These are phyloP conservation scores for Chlorella sp. DNA, from an alignment of 139 green algal genomes.

Conservation along the genomic window DNA sequence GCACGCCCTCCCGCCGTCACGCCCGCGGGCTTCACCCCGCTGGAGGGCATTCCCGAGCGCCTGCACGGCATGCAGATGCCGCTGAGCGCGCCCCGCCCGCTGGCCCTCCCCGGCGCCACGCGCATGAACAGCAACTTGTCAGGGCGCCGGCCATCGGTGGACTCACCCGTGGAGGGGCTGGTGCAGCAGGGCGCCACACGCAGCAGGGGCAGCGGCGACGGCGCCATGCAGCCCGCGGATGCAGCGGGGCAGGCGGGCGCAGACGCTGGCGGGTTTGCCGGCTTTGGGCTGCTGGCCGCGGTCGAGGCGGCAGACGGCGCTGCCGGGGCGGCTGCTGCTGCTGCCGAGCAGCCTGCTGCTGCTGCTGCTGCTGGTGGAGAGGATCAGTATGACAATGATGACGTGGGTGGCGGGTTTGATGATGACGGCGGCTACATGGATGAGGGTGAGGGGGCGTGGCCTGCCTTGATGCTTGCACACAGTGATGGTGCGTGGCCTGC, in stretches of 20 bases:
- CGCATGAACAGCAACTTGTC: conserved; percentile 12
- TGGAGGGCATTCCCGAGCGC: conserved; percentile 42
- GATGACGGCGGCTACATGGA: conserved; percentile 1
- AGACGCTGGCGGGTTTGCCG: conserved; percentile 1
- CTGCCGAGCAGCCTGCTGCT: not conserved
- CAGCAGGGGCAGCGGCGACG: not conserved
- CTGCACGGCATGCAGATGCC: not conserved
- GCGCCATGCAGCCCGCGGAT: not conserved
- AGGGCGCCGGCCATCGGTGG: not conserved
- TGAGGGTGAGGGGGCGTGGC: not conserved
- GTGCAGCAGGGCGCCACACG: conserved; percentile 18
- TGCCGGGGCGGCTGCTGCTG: not conserved
- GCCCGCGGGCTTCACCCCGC: conserved; percentile 27
- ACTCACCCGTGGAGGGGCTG: conserved; percentile 44
- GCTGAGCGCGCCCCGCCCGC: not conserved
- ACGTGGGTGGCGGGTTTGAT: not conserved
- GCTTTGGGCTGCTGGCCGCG: conserved; percentile 12
- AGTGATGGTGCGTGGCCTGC: no score
- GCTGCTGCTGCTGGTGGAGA: not conserved
- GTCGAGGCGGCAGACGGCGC: not conserved
- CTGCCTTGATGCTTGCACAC: not conserved
- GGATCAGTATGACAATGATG: not conserved
- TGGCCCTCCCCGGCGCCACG: not conserved
- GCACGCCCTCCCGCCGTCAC: not conserved
- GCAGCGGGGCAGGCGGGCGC: not conserved